Evolutionary conservation across 352 stramenopile genomes (phyloP).

Genomic region (Phytophthora nicotianae): DNA sequence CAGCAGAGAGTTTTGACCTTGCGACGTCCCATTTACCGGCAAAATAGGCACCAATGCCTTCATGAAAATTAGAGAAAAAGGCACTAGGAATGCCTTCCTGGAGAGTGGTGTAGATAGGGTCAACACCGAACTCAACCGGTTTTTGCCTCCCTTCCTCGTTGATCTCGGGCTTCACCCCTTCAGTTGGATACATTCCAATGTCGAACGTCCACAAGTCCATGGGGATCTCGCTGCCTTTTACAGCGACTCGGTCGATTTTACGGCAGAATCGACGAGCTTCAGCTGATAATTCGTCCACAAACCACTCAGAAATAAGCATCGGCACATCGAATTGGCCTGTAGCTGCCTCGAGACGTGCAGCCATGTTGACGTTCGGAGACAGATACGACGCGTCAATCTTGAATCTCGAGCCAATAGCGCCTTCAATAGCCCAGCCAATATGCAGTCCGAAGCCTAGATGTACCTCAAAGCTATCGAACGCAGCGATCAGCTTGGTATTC

Average conservation of each 20-base stretch:
- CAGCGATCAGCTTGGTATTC: constrained; percentile 78
- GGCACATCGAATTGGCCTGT: constrained; percentile 96
- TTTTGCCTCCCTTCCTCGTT: constrained; percentile 73
- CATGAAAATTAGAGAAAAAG: constrained; percentile 93
- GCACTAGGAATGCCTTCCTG: constrained; percentile 80
- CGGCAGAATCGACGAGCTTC: constrained; percentile 88
- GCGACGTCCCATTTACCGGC: constrained; percentile 91
- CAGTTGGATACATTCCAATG: constrained; percentile 80
- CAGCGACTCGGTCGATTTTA: constrained; percentile 95
- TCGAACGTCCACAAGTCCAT: constrained; percentile 96
- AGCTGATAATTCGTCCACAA: constrained; percentile 93
- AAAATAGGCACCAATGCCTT: constrained; percentile 94
- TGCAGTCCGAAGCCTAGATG: constrained; percentile 97
- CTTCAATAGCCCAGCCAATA: constrained; percentile 98
- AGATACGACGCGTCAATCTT: constrained; percentile 99
- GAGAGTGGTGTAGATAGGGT: constrained; percentile 74
- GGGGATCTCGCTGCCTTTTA: constrained; percentile 96
- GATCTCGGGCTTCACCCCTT: constrained; percentile 59
- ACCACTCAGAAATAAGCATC: constrained; percentile 95
- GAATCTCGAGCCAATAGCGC: constrained; percentile 96
- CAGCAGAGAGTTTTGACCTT: constrained; percentile 78
- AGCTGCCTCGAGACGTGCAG: constrained; percentile 93
- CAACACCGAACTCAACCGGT: constrained; percentile 77
- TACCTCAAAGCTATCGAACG: constrained; percentile 93
- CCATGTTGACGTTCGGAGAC: constrained; percentile 98